phyloP scores from a whole-genome alignment of 495 filamentous ascomycete genomes.

The Xylaria bambusicola region DNA sequence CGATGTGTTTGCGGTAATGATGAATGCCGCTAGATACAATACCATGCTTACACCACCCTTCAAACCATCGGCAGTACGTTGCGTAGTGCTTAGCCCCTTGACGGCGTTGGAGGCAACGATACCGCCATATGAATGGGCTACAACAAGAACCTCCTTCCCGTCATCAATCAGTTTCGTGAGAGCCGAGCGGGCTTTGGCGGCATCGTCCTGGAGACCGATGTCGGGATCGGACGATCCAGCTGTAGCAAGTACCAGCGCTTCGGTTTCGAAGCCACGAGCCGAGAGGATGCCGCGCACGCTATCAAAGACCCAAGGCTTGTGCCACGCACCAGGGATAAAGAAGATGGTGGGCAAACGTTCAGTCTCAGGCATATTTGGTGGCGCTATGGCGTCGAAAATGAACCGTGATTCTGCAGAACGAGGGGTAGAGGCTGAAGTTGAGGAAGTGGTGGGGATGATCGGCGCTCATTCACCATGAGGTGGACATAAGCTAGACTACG shows the following conservation, averaged over 20 bases:
- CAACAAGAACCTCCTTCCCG: constrained; percentile 36
- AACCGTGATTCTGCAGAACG: too few relatives aligned
- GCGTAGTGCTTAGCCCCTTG: constrained; percentile 27
- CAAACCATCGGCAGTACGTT: constrained; percentile 24
- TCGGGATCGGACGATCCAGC: constrained; percentile 30
- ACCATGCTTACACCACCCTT: constrained; percentile 41
- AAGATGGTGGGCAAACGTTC: constrained; percentile 15
- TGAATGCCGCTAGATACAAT: constrained; percentile 36
- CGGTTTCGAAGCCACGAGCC: constrained; percentile 31
- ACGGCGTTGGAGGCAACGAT: constrained; percentile 39
- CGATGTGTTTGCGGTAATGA: constrained; percentile 25
- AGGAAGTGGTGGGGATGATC: too few relatives aligned
- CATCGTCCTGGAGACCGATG: constrained; percentile 25
- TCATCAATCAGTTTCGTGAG: constrained; percentile 26
- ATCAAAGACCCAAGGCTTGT: constrained; percentile 38
- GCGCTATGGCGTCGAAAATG: not conserved
- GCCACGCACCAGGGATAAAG: constrained; percentile 47
- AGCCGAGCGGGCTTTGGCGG: not conserved
- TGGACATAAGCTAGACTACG: too few relatives aligned
- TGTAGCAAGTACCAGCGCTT: constrained; percentile 36
- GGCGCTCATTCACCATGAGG: too few relatives aligned
- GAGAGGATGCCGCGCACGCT: constrained; percentile 34
- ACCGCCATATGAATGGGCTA: constrained; percentile 50
- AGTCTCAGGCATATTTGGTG: not conserved
- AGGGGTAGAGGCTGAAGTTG: too few relatives aligned